Conservation (phyloP, 2,329 filamentous ascomycete species). For the Cytospora chrysosperma region DNA sequence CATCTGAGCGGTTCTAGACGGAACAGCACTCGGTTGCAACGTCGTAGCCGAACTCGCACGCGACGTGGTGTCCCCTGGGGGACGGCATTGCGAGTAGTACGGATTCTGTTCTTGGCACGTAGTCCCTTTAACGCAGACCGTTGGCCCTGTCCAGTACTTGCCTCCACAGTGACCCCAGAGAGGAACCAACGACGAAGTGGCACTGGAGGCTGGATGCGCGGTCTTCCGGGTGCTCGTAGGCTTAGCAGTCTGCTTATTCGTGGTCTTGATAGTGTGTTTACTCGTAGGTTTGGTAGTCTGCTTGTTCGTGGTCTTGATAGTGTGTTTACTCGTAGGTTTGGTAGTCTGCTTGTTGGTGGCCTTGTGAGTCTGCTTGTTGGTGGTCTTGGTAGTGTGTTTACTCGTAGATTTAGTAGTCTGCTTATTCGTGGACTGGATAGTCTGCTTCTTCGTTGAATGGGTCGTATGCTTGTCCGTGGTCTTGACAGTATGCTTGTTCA, state of each 20-base stretch:
- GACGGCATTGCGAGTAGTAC: not conserved
- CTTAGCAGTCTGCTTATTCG: not conserved
- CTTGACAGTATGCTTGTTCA: not conserved
- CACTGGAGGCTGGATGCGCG: not conserved
- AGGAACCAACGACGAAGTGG: not conserved
- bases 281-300: not conserved
- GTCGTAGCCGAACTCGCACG: too few species aligned
- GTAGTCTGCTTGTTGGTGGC: too few species aligned
- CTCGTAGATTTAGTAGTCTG: too few species aligned
- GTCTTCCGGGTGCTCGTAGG: too few species aligned
- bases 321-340: too few species aligned
- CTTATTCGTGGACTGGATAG: too few species aligned
- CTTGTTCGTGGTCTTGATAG: too few species aligned
- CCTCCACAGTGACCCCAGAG: not conserved
- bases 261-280: not conserved
- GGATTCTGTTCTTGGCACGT: not conserved
- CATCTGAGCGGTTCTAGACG: not conserved
- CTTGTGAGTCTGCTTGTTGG: too few species aligned
- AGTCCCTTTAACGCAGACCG: not conserved
- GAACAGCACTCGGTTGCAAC: not conserved
- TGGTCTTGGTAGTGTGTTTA: too few species aligned
- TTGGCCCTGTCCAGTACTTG: not conserved
- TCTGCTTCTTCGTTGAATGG: not conserved
- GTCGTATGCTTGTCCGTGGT: too few species aligned
- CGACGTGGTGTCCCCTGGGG: not conserved